Percentiles rank a stretch among this genome's conserved stretches.
Evolutionary conservation across 805 yeast genomes (phyloP).

Genomic region (Starmerella etchellsii): DNA sequence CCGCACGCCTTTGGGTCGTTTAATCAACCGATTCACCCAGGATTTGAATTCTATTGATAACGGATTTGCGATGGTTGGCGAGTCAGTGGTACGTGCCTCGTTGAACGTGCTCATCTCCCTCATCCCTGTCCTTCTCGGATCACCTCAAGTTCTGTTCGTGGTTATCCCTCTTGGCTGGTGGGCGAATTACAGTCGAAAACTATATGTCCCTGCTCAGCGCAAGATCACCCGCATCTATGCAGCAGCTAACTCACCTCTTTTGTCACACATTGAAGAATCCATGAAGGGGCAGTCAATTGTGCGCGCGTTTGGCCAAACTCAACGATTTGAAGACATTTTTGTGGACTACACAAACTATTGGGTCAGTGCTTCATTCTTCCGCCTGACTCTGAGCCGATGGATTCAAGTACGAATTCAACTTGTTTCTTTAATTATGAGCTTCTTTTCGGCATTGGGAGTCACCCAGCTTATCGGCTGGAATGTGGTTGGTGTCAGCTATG

Average conservation of each 20-base stretch:
- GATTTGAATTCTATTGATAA: constrained; percentile 81
- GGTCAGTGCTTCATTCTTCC: constrained; percentile 42
- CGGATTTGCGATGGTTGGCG: constrained; percentile 31
- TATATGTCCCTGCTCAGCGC: constrained; percentile 56
- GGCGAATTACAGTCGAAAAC: constrained; percentile 54
- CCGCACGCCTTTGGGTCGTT: constrained; percentile 85
- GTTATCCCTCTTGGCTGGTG: constrained; percentile 54
- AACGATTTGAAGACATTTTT: constrained; percentile 41
- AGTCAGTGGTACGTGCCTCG: neutral
- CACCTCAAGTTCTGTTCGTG: constrained; percentile 69
- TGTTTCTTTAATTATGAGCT: constrained; percentile 67
- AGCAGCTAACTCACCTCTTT: constrained; percentile 54
- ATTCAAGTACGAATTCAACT: constrained; percentile 87
- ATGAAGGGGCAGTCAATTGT: constrained; percentile 58
- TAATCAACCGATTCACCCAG: constrained; percentile 76
- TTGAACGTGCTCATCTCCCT: constrained; percentile 2
- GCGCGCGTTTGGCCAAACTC: constrained; percentile 47
- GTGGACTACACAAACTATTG: constrained; percentile 24
- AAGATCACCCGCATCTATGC: constrained; percentile 59
- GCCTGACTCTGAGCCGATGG: constrained; percentile 39
- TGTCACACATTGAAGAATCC: constrained; percentile 65
- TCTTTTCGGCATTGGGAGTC: constrained; percentile 57
- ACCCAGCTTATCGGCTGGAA: constrained; percentile 52
- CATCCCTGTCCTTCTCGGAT: constrained; percentile 55
- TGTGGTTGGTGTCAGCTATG: constrained; percentile 75